Evolutionary conservation across 352 stramenopile genomes (phyloP).

Genomic region (Globisporangium nagaii): DNA sequence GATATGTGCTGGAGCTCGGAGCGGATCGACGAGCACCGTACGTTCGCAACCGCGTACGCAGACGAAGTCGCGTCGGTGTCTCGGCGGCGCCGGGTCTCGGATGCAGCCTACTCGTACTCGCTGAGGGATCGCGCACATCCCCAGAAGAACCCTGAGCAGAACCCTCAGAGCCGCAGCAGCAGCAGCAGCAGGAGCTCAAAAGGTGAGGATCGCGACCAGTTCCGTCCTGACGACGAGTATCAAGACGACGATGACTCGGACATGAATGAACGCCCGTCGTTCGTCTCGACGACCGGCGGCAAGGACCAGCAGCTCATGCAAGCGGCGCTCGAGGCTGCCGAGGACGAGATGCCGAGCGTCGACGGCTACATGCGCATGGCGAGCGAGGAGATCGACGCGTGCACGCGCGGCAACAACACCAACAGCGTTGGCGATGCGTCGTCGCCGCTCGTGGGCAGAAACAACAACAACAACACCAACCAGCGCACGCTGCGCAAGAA

Average conservation of each 20-base stretch:
- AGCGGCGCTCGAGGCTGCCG: conserved; percentile 2
- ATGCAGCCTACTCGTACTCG: conserved; percentile 9
- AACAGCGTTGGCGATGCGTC: background rate
- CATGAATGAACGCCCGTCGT: conserved; percentile 48
- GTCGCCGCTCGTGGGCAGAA: background rate
- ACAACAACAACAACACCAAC: too few species aligned
- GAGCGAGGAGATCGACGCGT: conserved; percentile 45
- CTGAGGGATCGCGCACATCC: conserved; percentile 4
- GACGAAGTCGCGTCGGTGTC: conserved; percentile 33
- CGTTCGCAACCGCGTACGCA: conserved; percentile 41
- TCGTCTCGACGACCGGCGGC: conserved; percentile 65
- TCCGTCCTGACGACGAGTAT: conserved; percentile 3
- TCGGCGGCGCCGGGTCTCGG: conserved; percentile 14
- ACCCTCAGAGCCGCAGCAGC: background rate
- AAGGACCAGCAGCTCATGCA: background rate
- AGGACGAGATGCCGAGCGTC: conserved; percentile 39
- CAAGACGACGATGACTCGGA: conserved; percentile 12
- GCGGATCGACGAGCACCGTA: conserved; percentile 28
- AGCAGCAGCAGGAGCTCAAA: conserved; percentile 1
- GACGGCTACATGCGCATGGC: conserved; percentile 79
- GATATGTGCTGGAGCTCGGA: conserved; percentile 38
- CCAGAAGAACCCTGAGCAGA: background rate
- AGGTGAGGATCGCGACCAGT: conserved; percentile 8
- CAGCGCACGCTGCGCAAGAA: background rate
- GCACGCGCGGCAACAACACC: background rate